Evolutionary conservation across 371 early-diverging fungal genomes (phyloP).

Genomic region (Saksenaea vasiformis): DNA sequence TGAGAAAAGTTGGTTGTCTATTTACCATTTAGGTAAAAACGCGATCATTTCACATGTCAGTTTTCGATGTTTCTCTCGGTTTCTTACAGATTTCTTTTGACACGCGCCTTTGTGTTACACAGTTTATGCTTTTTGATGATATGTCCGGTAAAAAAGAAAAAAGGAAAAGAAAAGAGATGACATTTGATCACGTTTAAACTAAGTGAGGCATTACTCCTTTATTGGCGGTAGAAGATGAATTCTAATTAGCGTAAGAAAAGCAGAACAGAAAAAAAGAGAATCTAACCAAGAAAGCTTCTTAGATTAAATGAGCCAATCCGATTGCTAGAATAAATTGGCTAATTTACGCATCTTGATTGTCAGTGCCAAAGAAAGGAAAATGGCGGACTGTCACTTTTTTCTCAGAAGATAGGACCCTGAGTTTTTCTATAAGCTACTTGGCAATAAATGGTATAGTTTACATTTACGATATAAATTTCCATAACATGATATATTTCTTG

Average conservation of each 20-base stretch:
- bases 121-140: no score
- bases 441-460: slow-evolving; percentile 3
- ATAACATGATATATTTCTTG: neutral
- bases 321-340: neutral
- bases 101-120: no score
- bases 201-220: neutral
- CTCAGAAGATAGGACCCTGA: neutral
- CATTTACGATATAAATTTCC: neutral
- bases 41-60: no score
- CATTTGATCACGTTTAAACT: neutral
- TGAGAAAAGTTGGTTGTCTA: no score
- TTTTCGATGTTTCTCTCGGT: no score
- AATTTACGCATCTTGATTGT: slow-evolving; percentile 3
- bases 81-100: no score
- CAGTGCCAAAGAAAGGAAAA: neutral
- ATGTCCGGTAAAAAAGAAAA: no score
- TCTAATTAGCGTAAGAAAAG: neutral
- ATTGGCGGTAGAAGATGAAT: neutral
- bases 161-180: no score
- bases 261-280: neutral
- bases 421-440: neutral
- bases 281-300: neutral
- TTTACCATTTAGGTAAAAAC: no score
- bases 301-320: neutral
- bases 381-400: neutral